phyloP scores from a whole-genome alignment of 2,329 filamentous ascomycete genomes.

The Aureobasidium leucospermi region DNA sequence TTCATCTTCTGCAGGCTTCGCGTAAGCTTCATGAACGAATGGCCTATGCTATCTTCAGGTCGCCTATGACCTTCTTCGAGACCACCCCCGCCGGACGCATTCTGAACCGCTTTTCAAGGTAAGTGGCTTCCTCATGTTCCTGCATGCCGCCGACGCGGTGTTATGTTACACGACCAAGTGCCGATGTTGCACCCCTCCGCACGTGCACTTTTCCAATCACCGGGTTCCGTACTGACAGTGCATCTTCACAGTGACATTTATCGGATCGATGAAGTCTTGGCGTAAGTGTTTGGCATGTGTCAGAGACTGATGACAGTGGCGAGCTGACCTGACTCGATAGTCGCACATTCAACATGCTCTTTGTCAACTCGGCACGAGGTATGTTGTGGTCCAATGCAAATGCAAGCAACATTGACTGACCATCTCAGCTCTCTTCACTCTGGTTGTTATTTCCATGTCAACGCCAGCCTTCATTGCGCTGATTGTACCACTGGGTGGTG shows the following conservation, averaged over 20 bases:
- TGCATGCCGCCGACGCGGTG: background rate
- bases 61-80: conserved; percentile 98
- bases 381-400: conserved; percentile 20
- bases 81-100: conserved; percentile 95
- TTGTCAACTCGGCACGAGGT: conserved; percentile 44
- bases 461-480: conserved; percentile 75
- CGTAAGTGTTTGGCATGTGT: conserved; percentile 38
- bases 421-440: conserved; percentile 60
- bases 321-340: conserved; percentile 28
- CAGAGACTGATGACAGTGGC: background rate
- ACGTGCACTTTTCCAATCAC: conserved; percentile 3
- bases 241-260: conserved; percentile 58
- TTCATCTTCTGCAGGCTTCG: conserved; percentile 55
- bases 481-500: conserved; percentile 69
- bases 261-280: conserved; percentile 83
- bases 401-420: conserved; percentile 9
- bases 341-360: conserved; percentile 91
- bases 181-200: background rate
- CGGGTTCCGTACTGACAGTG: conserved; percentile 1
- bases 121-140: conserved; percentile 24
- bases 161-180: background rate
- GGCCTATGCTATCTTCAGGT: conserved; percentile 94
- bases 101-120: conserved; percentile 91
- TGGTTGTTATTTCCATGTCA: conserved; percentile 73
- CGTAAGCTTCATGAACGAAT: conserved; percentile 94